These are phyloP conservation scores for Danielia oregonensis DNA, from an alignment of 805 yeast genomes.

Conservation along the genomic window DNA sequence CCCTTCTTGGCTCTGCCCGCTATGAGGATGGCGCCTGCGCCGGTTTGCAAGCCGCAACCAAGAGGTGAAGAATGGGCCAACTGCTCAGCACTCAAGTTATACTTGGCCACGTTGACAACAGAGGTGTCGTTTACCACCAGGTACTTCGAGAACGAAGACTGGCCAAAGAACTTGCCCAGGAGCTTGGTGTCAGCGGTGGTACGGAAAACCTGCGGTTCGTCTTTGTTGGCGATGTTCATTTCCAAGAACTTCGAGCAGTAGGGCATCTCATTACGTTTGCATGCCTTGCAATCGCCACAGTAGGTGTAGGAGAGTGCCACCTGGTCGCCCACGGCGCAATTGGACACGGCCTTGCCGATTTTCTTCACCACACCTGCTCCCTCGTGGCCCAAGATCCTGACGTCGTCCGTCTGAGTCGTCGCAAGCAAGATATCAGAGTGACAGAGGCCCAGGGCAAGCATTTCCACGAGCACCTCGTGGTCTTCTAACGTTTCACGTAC, in stretches of 20 bases:
- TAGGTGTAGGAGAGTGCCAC: conserved; percentile 7
- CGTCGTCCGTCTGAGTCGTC: conserved; percentile 1
- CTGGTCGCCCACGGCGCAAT: conserved; percentile 4
- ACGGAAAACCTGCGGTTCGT: no score
- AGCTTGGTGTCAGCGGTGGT: not conserved
- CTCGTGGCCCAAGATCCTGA: conserved; percentile 6
- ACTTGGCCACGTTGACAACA: conserved; percentile 2
- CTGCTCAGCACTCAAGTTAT: not conserved
- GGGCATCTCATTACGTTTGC: conserved; percentile 2
- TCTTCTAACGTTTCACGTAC: conserved; percentile 6
- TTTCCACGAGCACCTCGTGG: conserved; percentile 7
- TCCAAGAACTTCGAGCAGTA: conserved; percentile 4
- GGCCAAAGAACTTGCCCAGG: conserved; percentile 10
- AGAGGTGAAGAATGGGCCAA: conserved; percentile 5
- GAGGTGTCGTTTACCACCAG: conserved; percentile 3
- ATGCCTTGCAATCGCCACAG: conserved; percentile 4
- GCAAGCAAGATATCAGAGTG: conserved; percentile 5
- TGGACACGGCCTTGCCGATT: conserved; percentile 3
- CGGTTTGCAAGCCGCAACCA: conserved; percentile 10
- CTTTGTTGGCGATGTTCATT: no score
- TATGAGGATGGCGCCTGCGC: conserved; percentile 7
- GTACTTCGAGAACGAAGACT: conserved; percentile 8
- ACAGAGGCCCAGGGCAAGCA: conserved; percentile 7
- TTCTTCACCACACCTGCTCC: conserved; percentile 5
- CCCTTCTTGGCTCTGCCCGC: conserved; percentile 5